Evolutionary conservation across 495 filamentous ascomycete species (phyloP).

Genomic region (Hypomontagnella submonticulosa): DNA sequence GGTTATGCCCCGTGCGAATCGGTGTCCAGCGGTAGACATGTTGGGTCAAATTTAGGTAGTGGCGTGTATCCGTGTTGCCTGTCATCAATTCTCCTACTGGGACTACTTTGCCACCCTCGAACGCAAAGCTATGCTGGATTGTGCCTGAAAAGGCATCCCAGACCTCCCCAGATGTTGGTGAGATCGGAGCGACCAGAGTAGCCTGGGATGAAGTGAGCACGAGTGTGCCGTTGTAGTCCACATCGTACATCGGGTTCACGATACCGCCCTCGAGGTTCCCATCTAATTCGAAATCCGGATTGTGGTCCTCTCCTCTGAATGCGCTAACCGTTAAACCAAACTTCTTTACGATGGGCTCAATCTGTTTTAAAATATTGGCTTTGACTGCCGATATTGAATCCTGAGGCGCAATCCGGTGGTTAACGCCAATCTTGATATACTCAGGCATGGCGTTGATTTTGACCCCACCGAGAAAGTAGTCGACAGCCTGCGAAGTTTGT

Average conservation of each 20-base stretch:
- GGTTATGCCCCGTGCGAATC: conserved; percentile 57
- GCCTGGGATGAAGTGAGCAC: conserved; percentile 56
- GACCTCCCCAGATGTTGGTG: conserved; percentile 60
- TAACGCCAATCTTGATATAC: conserved; percentile 67
- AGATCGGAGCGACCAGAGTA: conserved; percentile 65
- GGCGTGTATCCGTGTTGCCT: conserved; percentile 72
- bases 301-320: conserved; percentile 53
- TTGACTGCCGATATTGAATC: conserved; percentile 62
- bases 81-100: conserved; percentile 74
- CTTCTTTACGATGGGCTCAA: conserved; percentile 63
- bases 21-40: conserved; percentile 70
- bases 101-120: conserved; percentile 65
- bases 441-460: conserved; percentile 76
- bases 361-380: conserved; percentile 60
- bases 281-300: conserved; percentile 53
- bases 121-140: conserved; percentile 68
- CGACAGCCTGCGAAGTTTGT: conserved; percentile 66
- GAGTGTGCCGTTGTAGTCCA: conserved; percentile 64
- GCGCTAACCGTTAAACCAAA: conserved; percentile 64
- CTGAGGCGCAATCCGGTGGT: conserved; percentile 73
- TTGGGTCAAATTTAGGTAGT: conserved; percentile 61
- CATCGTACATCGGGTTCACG: conserved; percentile 62
- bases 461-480: conserved; percentile 52
- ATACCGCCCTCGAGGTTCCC: conserved; percentile 42
- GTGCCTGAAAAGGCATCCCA: conserved; percentile 67